Percentiles rank a stretch among this genome's conserved stretches.
Conservation (phyloP, 352 stramenopile species). For the Globisporangium perplexum region DNA sequence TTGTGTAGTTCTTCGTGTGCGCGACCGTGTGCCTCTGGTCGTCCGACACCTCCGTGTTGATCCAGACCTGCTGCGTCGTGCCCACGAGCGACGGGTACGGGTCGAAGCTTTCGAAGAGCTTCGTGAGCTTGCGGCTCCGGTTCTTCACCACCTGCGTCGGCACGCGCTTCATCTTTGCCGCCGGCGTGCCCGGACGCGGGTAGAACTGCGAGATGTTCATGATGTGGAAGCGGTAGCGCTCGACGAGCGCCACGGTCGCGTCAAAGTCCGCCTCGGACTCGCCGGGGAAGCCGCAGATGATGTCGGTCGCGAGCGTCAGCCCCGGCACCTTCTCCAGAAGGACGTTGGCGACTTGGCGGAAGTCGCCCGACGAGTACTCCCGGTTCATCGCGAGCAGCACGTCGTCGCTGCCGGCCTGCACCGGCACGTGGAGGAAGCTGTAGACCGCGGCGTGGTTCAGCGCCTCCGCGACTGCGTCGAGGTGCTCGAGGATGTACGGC, state of each 20-base stretch:
- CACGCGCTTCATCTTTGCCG: constrained; percentile 87
- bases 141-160: constrained; percentile 87
- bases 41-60: constrained; percentile 82
- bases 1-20: constrained; percentile 92
- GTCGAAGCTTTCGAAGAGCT: constrained; percentile 80
- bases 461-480: constrained; percentile 76
- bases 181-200: constrained; percentile 85
- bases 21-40: constrained; percentile 75
- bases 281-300: constrained; percentile 90
- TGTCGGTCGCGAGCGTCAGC: constrained; percentile 89
- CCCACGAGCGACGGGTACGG: constrained; percentile 73
- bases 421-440: constrained; percentile 89
- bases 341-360: constrained; percentile 66
- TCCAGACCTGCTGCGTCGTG: constrained; percentile 52
- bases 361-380: constrained; percentile 87
- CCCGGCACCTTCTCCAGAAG: constrained; percentile 68
- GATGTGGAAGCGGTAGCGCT: constrained; percentile 87
- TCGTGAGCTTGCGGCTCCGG: constrained; percentile 76
- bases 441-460: constrained; percentile 85
- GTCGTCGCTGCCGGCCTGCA: constrained; percentile 84
- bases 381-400: constrained; percentile 90
- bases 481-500: constrained; percentile 87
- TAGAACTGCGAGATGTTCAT: constrained; percentile 95
- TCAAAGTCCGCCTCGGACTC: constrained; percentile 89
- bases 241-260: constrained; percentile 82